Base-by-base conservation (phyloP, 345 rosid genomes). In the Lepidium sativum region DNA sequence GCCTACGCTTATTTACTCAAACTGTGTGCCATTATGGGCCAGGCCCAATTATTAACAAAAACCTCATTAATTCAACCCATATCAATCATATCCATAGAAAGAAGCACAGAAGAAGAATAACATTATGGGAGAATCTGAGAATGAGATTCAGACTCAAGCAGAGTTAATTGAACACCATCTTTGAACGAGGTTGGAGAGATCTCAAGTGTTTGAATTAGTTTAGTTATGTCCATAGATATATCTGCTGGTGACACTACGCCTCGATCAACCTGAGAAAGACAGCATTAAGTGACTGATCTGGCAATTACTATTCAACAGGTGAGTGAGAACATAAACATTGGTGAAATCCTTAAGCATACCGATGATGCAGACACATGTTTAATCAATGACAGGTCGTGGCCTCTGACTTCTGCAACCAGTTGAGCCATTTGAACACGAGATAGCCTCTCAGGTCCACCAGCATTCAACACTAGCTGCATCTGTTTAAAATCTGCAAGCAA, bases 381-480 rank as follows among this genome's bases (percentile, higher is more conserved):
- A 74, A 89, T 86, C 71, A 83, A 80, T 29, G 91, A 80, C 16
- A 71, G 17, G 68, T 62, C 61, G 53, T 87, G 63, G 71, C 96
- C 96, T 78, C 84, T 77, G 58, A 85, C 56, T 54, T 77, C 67
- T 14, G 94, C 94, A 65, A 89, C 91, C 14, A 72, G 70, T 78
- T 92, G 83, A 0, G 98, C 98, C 96, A 92, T 92, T 69, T 89
- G 82, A 81, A 82, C 87, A 49, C 94, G 92, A 41, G 97, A 92
- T 9, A 87, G 79, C 64, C 97, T 82, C 51, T 92, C 87, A 0
- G 86, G 91, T 67, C 97, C 97, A 56, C 94, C 96, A 60, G 84
- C 80, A 67, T 92, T 92, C 54, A 92, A 71, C 18, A 92, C 77
- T 40, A 84, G 53, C 65, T 75, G 81, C 96, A 86, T 83, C 69